phyloP scores from a whole-genome alignment of 805 yeast genomes.

The Torulaspora franciscae region DNA sequence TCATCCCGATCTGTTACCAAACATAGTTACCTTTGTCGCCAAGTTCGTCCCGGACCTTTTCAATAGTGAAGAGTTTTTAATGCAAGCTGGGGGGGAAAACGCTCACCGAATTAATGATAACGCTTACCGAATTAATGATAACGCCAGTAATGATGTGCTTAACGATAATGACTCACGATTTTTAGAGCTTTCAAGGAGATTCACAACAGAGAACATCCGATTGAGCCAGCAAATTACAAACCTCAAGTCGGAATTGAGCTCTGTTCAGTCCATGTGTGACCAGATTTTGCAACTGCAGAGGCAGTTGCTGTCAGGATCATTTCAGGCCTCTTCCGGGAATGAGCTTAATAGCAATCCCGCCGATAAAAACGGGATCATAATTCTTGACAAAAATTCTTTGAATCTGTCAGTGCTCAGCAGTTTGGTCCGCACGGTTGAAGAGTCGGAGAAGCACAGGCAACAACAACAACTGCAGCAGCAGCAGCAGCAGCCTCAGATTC shows the following conservation, averaged over 20 bases:
- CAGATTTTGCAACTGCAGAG: constrained; percentile 29
- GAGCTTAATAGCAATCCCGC: constrained; percentile 1
- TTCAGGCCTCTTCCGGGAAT: constrained; percentile 1
- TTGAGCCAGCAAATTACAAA: constrained; percentile 30
- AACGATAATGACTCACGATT: constrained; percentile 14
- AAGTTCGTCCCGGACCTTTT: constrained; percentile 32
- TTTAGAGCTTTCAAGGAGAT: constrained; percentile 26
- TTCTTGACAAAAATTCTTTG: constrained; percentile 25
- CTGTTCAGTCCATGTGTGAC: constrained; percentile 26
- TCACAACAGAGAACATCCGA: constrained; percentile 31
- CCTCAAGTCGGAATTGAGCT: constrained; percentile 27
- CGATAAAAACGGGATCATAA: constrained; percentile 16
- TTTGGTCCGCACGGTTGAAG: constrained; percentile 22
- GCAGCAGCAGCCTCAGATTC: neutral
- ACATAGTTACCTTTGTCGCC: constrained; percentile 27
- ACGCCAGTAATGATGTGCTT: constrained; percentile 3
- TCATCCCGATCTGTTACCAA: constrained; percentile 25
- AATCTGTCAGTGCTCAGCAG: constrained; percentile 20
- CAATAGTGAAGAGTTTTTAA: constrained; percentile 21
- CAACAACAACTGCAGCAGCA: constrained; percentile 7
- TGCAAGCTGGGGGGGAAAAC: constrained; percentile 1
- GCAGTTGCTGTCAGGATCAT: constrained; percentile 16
- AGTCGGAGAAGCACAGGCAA: constrained; percentile 7
- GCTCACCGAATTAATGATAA: constrained; percentile 3
- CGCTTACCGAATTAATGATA: constrained; percentile 5